Evolutionary conservation across 208 protist genomes (phyloP).

Genomic region (Wallacemonas sp.): DNA sequence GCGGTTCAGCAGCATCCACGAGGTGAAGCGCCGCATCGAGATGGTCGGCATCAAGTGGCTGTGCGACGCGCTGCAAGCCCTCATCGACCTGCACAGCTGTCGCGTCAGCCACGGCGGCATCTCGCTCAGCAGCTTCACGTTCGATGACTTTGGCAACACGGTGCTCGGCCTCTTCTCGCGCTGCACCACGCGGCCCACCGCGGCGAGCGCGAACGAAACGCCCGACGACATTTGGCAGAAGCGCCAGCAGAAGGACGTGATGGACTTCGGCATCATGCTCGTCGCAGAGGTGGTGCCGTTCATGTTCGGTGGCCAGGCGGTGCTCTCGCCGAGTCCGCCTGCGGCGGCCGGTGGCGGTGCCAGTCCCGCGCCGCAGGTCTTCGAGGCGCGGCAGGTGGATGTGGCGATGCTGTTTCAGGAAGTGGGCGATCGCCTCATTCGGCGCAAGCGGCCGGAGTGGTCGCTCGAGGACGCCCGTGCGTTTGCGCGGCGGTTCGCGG

Average conservation of each 20-base stretch:
- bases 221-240: conserved; percentile 20
- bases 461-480: conserved; percentile 51
- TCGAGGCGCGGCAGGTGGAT: conserved; percentile 28
- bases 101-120: conserved; percentile 58
- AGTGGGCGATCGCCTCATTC: conserved; percentile 60
- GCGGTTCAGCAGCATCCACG: conserved; percentile 61
- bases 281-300: conserved; percentile 51
- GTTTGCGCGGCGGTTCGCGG: conserved; percentile 61
- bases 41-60: conserved; percentile 64
- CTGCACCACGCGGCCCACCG: conserved; percentile 17
- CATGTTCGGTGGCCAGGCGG: conserved; percentile 16
- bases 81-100: conserved; percentile 65
- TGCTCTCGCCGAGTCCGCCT: background rate
- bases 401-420: conserved; percentile 44
- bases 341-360: background rate
- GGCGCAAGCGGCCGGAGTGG: conserved; percentile 58
- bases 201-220: background rate
- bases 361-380: background rate
- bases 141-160: conserved; percentile 78
- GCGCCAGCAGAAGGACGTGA: conserved; percentile 29
- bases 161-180: conserved; percentile 58
- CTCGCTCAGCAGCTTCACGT: conserved; percentile 66
- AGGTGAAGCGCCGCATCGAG: conserved; percentile 51
- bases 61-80: conserved; percentile 60
- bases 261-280: conserved; percentile 41